These are phyloP conservation scores for Alternaria brassicicola DNA, from an alignment of 2,329 filamentous ascomycete genomes.

Conservation along the genomic window DNA sequence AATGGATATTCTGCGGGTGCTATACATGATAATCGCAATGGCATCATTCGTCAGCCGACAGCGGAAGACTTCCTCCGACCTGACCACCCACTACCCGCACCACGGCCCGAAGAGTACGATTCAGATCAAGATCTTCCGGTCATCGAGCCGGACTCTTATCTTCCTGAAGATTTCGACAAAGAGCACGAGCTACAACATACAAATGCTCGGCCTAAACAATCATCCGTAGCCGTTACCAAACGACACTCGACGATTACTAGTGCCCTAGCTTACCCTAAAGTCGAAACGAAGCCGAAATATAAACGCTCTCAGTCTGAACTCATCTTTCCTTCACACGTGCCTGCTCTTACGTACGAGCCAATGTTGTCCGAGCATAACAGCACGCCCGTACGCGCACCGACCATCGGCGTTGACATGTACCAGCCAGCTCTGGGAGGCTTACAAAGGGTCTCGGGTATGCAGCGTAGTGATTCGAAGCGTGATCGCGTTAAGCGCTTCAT, in stretches of 20 bases:
- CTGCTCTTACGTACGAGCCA: background rate
- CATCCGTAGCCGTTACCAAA: background rate
- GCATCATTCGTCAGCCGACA: slow-evolving; percentile 3
- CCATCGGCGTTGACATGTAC: slow-evolving; percentile 12
- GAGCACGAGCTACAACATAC: background rate
- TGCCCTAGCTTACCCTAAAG: background rate
- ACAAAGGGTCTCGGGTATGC: background rate
- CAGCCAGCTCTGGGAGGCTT: slow-evolving; percentile 15
- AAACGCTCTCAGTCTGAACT: background rate
- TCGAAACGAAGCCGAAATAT: background rate
- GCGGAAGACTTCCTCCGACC: slow-evolving; percentile 6
- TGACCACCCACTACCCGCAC: background rate
- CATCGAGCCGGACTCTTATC: slow-evolving; percentile 7
- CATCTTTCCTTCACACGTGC: background rate
- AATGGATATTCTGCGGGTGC: background rate
- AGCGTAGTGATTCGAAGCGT: slow-evolving; percentile 3
- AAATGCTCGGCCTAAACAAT: background rate
- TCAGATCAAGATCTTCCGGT: slow-evolving; percentile 9
- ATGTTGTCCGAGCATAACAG: background rate
- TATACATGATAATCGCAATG: background rate
- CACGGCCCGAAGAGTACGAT: slow-evolving; percentile 1
- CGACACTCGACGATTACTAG: background rate
- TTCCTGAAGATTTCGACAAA: background rate
- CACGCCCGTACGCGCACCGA: background rate
- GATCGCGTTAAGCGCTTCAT: slow-evolving; percentile 6